Evolutionary conservation across 768 basidiomycete genomes (phyloP).

Genomic region (Lactarius quietus): DNA sequence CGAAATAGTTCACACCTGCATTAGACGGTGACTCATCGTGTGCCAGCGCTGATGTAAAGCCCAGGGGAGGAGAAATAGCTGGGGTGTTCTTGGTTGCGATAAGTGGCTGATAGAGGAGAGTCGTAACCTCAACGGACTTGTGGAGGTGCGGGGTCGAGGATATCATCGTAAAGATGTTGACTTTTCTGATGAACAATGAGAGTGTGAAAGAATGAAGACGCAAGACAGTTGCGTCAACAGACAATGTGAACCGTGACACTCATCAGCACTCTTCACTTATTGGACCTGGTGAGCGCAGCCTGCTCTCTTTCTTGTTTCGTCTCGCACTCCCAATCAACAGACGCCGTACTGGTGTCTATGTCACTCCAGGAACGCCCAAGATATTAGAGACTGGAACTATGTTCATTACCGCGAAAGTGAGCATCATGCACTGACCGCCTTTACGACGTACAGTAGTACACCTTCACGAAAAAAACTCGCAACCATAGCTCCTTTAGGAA

Average conservation of each 20-base stretch:
- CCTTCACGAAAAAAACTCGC: no score
- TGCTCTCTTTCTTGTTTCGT: not conserved
- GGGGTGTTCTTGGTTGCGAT: conserved; percentile 90
- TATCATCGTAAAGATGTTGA: conserved; percentile 13
- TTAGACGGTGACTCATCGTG: conserved; percentile 70
- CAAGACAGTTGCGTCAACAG: not conserved
- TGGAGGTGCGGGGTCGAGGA: conserved; percentile 17
- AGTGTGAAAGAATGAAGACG: not conserved
- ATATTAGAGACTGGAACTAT: not conserved
- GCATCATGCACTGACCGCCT: not conserved
- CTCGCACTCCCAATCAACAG: not conserved
- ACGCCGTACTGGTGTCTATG: not conserved
- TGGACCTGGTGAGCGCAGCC: no score
- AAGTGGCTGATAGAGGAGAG: conserved; percentile 85
- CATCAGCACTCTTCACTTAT: no score
- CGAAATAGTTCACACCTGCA: conserved; percentile 77
- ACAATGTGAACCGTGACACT: no score
- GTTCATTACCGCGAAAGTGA: conserved; percentile 3
- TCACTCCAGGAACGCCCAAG: not conserved
- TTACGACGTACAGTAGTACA: no score
- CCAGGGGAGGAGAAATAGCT: conserved; percentile 92
- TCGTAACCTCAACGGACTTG: conserved; percentile 61
- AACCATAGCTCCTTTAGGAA: not conserved
- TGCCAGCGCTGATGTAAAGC: conserved; percentile 90
- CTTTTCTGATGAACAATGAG: conserved; percentile 12